Base-by-base conservation (phyloP, 2,329 filamentous ascomycete genomes). In the Pyricularia sp. region DNA sequence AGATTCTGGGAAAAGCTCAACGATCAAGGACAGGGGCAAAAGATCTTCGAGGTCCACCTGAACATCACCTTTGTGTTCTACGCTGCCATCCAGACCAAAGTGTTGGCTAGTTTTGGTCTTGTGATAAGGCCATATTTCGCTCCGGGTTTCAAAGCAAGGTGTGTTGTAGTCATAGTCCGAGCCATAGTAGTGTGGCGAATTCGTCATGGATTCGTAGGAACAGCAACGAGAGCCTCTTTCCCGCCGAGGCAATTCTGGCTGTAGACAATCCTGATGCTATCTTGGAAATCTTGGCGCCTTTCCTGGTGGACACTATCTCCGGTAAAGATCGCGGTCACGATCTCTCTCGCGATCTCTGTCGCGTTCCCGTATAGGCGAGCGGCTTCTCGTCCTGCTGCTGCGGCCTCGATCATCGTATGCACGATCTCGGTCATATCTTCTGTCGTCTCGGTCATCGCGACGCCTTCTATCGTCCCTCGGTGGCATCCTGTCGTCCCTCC, bases 261-360 rank as follows among this genome's bases (percentile, higher is more conserved):
- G 23, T 20, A 66, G 26, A 66, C 20, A 20, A 20, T 42, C 36
- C 20, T 66, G 65, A 66, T 50, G 50, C 36, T 55, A 55, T 55
- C 65, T 55, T 28, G 59, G 59, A 26, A 63, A 67, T 67, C 65
- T 58, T 58, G 36, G 65, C 65, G 61, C 36, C 68, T 58, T 65
- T 30, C 31, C 50, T 23, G 55, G 55, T 36, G 55, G 9, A 50
- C 31, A 59, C 70, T 82, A 85, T 78, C 84, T 80, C 70, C 83
- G 82, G 75, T 86, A 85, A 64, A 78, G 73, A 67, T 85, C 83
- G 68, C 82, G 79, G 61, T 86, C 84, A 36, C 81, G 75, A 26
- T 78, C 76, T 42, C 81, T 76, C 28, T 83, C 81, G 31, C 75
- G 71, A 42, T 78, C 76, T 36, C 67, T 50, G 14, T 68, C 82